Base-by-base conservation (phyloP, 2,329 filamentous ascomycete genomes). In the Colletotrichum orbiculare region DNA sequence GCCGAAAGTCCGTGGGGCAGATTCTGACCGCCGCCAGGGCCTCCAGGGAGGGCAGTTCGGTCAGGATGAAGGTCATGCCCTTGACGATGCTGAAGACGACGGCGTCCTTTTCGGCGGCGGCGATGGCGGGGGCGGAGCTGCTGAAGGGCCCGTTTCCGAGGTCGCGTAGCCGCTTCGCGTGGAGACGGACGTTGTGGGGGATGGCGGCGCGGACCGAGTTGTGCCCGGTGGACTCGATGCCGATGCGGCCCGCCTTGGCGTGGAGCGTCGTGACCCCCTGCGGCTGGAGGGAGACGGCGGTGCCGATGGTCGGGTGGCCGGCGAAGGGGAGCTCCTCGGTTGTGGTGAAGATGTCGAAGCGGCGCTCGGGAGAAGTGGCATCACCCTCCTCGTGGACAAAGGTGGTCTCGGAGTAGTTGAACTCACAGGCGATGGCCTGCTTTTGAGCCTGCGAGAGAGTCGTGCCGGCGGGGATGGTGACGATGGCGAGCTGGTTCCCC, bases 1-100 rank as follows among this genome's bases (percentile, higher is more conserved):
- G 50, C 9, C 67, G 70, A 68, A 82, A 75, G 46, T 80, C 71
- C 11, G 78, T 72, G 37, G 71, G 69, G 39, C 74, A 71, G 4
- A 69, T 69, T 37, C 76, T 69, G 3, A 81, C 78, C 11, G 75
- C 70, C 6, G 77, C 82, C 15, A 95, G 80, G 8, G 84, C 82
- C 37, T 87, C 87, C 9, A 92, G 75, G 58, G 82, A 83, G 0
- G 85, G 80, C 25, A 96, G 79, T 69, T 86, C 78, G 12, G 91
- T 80, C 38, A 92, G 83, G n/a, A 87, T 76, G 74, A 93, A 94
- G 1, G 86, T 87, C 89, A 94, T 91, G 52, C 91, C 92, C 48
- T 87, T 87, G 41, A 93, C 91, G 49, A 94, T 86, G 68, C 85
- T 89, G 60, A 88, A 82, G 15, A 87, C 71, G 12, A 85, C 83